These are phyloP conservation scores for Aleurites moluccanus DNA, from an alignment of 441 rosid species.

Conservation along the genomic window DNA sequence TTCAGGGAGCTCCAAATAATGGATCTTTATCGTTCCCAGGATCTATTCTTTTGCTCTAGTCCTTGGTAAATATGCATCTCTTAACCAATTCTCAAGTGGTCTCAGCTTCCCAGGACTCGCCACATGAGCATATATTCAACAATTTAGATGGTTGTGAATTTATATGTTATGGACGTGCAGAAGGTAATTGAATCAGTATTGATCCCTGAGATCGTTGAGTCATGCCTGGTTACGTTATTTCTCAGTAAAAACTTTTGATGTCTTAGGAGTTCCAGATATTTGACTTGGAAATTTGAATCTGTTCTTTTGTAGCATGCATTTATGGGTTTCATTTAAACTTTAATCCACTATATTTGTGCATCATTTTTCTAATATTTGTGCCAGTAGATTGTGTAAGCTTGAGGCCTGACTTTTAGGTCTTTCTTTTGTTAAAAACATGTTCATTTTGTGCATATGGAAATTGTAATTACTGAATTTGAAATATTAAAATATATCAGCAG, in stretches of 20 bases:
- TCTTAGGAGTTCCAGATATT: slow-evolving; percentile 14
- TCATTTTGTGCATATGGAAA: not conserved
- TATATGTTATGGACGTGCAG: slow-evolving; percentile 5
- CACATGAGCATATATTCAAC: not conserved
- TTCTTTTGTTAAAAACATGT: not conserved
- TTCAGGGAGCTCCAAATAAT: slow-evolving; percentile 72
- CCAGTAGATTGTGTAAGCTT: not conserved
- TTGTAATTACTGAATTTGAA: not conserved
- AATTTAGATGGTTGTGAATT: not conserved
- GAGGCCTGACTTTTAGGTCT: not conserved
- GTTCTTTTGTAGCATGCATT: not conserved
- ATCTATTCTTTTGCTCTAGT: slow-evolving; percentile 45
- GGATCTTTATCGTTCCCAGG: slow-evolving; percentile 55
- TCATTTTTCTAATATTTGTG: not conserved
- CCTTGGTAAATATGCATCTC: not conserved
- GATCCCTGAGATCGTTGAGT: slow-evolving; percentile 12
- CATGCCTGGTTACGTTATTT: slow-evolving; percentile 7
- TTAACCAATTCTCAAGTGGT: not conserved
- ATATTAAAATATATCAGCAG: not conserved
- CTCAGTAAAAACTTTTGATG: slow-evolving; percentile 15
- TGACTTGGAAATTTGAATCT: not conserved
- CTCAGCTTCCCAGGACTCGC: slow-evolving; percentile 9
- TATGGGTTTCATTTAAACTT: not conserved
- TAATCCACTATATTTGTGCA: not conserved
- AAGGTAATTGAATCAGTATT: slow-evolving; percentile 15